Conservation (phyloP, 1,284 basidiomycete species). For the Pholiota adiposa region DNA sequence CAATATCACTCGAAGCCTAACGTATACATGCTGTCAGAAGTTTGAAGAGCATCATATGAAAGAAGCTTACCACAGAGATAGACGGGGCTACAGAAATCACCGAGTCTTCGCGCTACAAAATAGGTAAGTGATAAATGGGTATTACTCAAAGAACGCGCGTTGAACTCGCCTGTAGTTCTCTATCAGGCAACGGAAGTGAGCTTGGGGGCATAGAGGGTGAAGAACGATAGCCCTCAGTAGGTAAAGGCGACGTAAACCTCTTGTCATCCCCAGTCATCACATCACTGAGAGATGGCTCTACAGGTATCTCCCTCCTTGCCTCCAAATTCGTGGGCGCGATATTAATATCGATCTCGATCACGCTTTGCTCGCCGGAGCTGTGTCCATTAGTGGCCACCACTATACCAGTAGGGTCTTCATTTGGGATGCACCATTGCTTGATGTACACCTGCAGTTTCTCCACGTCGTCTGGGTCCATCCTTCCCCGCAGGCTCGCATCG, state of each 20-base stretch:
- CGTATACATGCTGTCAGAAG: not conserved
- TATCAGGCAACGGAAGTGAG: slow-evolving; percentile 16
- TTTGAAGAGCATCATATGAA: not conserved
- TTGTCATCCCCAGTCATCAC: slow-evolving; percentile 5
- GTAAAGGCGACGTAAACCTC: slow-evolving; percentile 13
- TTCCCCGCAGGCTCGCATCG: slow-evolving; percentile 53
- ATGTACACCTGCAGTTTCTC: slow-evolving; percentile 50
- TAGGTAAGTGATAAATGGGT: not conserved
- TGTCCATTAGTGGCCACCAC: slow-evolving; percentile 22
- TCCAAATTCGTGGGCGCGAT: not conserved
- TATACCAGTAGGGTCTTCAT: slow-evolving; percentile 25
- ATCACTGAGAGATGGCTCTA: not conserved
- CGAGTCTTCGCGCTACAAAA: slow-evolving; percentile 12
- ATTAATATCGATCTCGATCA: not conserved
- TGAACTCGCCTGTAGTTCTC: slow-evolving; percentile 13
- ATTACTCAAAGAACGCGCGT: not conserved
- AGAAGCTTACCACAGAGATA: not conserved
- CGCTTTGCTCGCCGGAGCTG: not conserved
- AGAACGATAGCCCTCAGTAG: slow-evolving; percentile 11
- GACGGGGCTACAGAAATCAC: slow-evolving; percentile 2
- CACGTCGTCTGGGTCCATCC: slow-evolving; percentile 55
- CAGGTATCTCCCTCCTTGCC: not conserved
- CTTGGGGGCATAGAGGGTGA: slow-evolving; percentile 24
- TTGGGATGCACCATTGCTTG: slow-evolving; percentile 58
- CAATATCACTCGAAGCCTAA: not conserved